A percentile compares a stretch with the other conserved stretches of the same genome.
Evolutionary conservation across 805 yeast genomes (phyloP).

Genomic region (Yarrowia porcina): DNA sequence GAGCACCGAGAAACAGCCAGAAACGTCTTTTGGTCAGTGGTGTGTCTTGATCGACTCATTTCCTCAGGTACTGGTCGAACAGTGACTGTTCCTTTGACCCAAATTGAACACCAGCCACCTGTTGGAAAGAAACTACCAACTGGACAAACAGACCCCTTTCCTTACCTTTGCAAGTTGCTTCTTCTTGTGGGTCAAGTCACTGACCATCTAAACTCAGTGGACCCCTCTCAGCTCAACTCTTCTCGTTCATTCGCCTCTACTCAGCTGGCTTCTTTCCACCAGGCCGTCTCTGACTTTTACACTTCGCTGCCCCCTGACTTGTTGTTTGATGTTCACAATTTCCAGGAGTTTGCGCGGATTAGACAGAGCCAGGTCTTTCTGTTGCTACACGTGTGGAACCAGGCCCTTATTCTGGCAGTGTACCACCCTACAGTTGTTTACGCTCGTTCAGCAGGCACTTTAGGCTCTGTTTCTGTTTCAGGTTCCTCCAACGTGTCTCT

Average conservation of each 20-base stretch:
- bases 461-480: not conserved
- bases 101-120: slow-evolving; percentile 31
- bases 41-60: slow-evolving; percentile 33
- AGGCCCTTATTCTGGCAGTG: slow-evolving; percentile 35
- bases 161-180: slow-evolving; percentile 33
- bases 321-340: slow-evolving; percentile 34
- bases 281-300: slow-evolving; percentile 33
- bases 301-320: slow-evolving; percentile 32
- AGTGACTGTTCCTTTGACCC: slow-evolving; percentile 30
- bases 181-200: slow-evolving; percentile 33
- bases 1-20: slow-evolving; percentile 29
- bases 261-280: slow-evolving; percentile 28
- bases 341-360: slow-evolving; percentile 32
- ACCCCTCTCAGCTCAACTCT: slow-evolving; percentile 1
- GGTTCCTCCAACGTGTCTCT: not conserved
- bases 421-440: slow-evolving; percentile 35
- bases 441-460: slow-evolving; percentile 29
- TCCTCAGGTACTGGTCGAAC: slow-evolving; percentile 35
- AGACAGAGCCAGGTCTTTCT: slow-evolving; percentile 33
- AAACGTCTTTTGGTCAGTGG: slow-evolving; percentile 34
- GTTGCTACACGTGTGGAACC: slow-evolving; percentile 34
- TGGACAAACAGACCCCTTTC: slow-evolving; percentile 32
- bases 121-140: slow-evolving; percentile 24
- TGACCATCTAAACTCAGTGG: slow-evolving; percentile 31
- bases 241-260: not conserved